Evolutionary conservation across 208 protist genomes (phyloP).

Genomic region (Trypanosomatidae sp.): DNA sequence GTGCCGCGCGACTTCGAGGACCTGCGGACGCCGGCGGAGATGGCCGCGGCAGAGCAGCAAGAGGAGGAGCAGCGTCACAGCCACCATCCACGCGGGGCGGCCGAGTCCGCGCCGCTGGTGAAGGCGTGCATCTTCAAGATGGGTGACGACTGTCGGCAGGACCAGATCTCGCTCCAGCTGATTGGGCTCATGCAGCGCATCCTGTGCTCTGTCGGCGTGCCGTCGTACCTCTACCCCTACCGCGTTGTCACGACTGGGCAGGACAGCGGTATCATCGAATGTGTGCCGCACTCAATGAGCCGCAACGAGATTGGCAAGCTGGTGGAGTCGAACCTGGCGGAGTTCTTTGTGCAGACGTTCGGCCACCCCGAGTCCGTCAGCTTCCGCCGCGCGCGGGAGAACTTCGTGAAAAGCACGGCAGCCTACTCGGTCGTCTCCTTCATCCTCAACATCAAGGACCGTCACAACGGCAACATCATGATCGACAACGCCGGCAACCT

Average conservation of each 20-base stretch:
- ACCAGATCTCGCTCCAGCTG: conserved; percentile 93
- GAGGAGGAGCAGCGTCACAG: conserved; percentile 22
- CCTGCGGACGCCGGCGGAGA: conserved; percentile 23
- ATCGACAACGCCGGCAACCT: conserved; percentile 90
- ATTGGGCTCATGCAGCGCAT: conserved; percentile 89
- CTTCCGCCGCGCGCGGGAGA: conserved; percentile 86
- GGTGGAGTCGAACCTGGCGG: conserved; percentile 85
- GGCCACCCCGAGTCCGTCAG: conserved; percentile 74
- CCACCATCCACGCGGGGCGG: neutral
- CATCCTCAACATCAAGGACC: conserved; percentile 95
- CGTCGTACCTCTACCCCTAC: conserved; percentile 93
- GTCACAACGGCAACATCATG: conserved; percentile 97
- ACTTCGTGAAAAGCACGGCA: conserved; percentile 93
- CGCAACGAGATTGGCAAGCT: conserved; percentile 93
- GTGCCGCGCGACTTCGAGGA: conserved; percentile 47
- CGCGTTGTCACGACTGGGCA: conserved; percentile 88
- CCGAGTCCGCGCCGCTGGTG: conserved; percentile 23
- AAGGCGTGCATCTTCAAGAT: conserved; percentile 95
- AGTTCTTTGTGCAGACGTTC: conserved; percentile 93
- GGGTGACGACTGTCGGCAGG: conserved; percentile 95
- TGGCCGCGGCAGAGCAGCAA: conserved; percentile 12
- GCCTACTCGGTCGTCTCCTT: conserved; percentile 95
- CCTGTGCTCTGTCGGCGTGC: conserved; percentile 74
- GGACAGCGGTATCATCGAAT: conserved; percentile 93
- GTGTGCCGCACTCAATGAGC: conserved; percentile 81